Conservation (phyloP, 495 filamentous ascomycete species). For the Hypoxylon cercidicola region DNA sequence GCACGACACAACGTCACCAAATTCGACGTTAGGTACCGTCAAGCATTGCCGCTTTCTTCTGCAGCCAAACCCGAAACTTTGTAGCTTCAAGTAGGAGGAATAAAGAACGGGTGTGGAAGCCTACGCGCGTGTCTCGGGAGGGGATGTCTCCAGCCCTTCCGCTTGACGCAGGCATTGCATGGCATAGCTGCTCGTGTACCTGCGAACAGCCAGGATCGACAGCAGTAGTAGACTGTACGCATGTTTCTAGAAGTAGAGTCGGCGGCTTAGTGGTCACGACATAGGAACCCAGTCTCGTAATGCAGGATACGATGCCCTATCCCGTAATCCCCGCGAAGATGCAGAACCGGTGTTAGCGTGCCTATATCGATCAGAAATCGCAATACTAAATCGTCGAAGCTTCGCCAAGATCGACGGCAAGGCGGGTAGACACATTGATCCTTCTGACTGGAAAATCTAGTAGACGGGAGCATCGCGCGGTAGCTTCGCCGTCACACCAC, state of each 20-base stretch:
- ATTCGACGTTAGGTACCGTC: slow-evolving; percentile 17
- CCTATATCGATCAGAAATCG: slow-evolving; percentile 5
- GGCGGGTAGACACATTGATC: slow-evolving; percentile 30
- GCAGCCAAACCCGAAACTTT: slow-evolving; percentile 15
- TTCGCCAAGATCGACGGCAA: slow-evolving; percentile 8
- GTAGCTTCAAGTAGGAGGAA: slow-evolving; percentile 12
- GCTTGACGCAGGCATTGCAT: slow-evolving; percentile 29
- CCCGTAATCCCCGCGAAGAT: slow-evolving; percentile 32
- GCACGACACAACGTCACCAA: slow-evolving; percentile 33
- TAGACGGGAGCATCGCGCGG: slow-evolving; percentile 9
- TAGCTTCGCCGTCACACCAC: slow-evolving; percentile 17
- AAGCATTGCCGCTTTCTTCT: slow-evolving; percentile 14
- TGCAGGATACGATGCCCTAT: slow-evolving; percentile 23
- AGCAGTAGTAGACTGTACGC: slow-evolving; percentile 11
- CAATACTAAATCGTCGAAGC: neutral
- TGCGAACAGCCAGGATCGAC: slow-evolving; percentile 15
- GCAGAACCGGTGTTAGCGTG: slow-evolving; percentile 17
- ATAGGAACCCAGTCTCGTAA: slow-evolving; percentile 36
- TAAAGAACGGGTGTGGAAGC: slow-evolving; percentile 25
- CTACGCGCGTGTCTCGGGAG: slow-evolving; percentile 41
- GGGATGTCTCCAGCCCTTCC: slow-evolving; percentile 26
- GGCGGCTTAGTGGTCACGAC: slow-evolving; percentile 27
- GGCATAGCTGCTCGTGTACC: slow-evolving; percentile 25
- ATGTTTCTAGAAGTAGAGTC: slow-evolving; percentile 17
- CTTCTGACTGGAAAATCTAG: slow-evolving; percentile 25